A percentile compares a stretch with the other conserved stretches of the same genome.
phyloP scores from a whole-genome alignment of 2,329 filamentous ascomycete species.

The Knufia fluminis region DNA sequence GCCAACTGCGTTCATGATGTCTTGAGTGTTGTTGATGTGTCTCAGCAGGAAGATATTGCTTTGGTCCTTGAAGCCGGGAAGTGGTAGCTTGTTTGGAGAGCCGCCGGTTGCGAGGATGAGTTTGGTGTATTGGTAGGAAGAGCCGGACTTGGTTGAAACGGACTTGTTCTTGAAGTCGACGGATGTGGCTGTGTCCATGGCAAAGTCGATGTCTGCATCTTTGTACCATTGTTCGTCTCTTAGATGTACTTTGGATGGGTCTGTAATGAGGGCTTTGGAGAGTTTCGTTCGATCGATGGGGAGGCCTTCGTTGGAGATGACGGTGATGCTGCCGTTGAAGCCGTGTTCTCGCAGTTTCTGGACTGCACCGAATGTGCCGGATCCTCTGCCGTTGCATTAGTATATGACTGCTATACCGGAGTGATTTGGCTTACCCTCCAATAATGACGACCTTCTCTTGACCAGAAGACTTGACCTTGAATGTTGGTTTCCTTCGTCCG shows the following conservation, averaged over 20 bases:
- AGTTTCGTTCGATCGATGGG: slow-evolving; percentile 93
- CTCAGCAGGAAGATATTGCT: slow-evolving; percentile 81
- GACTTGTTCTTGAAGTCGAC: slow-evolving; percentile 68
- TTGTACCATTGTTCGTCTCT: slow-evolving; percentile 70
- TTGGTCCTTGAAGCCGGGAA: slow-evolving; percentile 78
- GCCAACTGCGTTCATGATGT: slow-evolving; percentile 70
- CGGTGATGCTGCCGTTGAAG: slow-evolving; percentile 68
- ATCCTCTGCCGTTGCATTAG: slow-evolving; percentile 48
- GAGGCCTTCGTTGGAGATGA: slow-evolving; percentile 75
- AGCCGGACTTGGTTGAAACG: slow-evolving; percentile 65
- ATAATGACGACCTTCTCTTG: slow-evolving; percentile 70
- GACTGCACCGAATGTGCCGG: slow-evolving; percentile 69
- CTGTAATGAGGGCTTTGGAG: slow-evolving; percentile 82
- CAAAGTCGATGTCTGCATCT: slow-evolving; percentile 47
- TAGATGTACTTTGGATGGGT: slow-evolving; percentile 67
- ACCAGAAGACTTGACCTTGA: slow-evolving; percentile 55
- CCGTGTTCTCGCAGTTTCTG: slow-evolving; percentile 76
- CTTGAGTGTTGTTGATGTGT: slow-evolving; percentile 64
- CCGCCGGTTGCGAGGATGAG: slow-evolving; percentile 86
- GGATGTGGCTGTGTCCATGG: slow-evolving; percentile 54
- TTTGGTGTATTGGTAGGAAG: slow-evolving; percentile 70
- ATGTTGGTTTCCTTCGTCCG: slow-evolving; percentile 62
- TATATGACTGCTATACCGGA: not conserved
- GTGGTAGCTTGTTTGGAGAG: slow-evolving; percentile 61
- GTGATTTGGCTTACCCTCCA: slow-evolving; percentile 47